Evolutionary conservation across 306 rosid species (phyloP).

Genomic region (Pueraria montana): DNA sequence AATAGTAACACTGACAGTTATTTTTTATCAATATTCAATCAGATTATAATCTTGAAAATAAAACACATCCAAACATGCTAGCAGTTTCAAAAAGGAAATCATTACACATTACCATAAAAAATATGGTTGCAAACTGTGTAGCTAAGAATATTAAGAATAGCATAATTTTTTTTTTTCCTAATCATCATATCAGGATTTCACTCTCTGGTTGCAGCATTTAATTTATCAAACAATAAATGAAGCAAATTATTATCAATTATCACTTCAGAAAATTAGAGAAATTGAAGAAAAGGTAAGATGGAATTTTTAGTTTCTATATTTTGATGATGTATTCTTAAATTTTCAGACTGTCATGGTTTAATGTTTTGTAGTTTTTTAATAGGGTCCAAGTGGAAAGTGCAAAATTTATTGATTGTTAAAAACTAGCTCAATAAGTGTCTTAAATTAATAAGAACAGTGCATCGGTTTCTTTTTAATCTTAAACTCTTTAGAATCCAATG

Average conservation of each 20-base stretch:
- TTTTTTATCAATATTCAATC: background rate
- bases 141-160: background rate
- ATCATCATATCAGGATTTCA: background rate
- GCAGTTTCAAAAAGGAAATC: background rate
- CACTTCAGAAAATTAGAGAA: background rate
- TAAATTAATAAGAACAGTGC: background rate
- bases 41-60: background rate
- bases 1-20: background rate
- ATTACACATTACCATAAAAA: background rate
- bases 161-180: background rate
- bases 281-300: background rate
- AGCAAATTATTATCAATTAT: background rate
- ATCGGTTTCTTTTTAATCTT: background rate
- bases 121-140: background rate
- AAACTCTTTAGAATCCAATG: constrained; percentile 1
- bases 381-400: constrained; percentile 75
- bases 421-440: constrained; percentile 61
- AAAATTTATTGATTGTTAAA: constrained; percentile 63
- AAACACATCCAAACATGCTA: background rate
- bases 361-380: constrained; percentile 29
- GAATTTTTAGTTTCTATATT: background rate
- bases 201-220: background rate
- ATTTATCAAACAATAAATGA: background rate
- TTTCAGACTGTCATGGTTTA: constrained; percentile 45
- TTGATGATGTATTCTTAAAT: background rate